Base-by-base conservation (phyloP, 2,329 filamentous ascomycete species). In the Paecilomyces dactylethromorphus region DNA sequence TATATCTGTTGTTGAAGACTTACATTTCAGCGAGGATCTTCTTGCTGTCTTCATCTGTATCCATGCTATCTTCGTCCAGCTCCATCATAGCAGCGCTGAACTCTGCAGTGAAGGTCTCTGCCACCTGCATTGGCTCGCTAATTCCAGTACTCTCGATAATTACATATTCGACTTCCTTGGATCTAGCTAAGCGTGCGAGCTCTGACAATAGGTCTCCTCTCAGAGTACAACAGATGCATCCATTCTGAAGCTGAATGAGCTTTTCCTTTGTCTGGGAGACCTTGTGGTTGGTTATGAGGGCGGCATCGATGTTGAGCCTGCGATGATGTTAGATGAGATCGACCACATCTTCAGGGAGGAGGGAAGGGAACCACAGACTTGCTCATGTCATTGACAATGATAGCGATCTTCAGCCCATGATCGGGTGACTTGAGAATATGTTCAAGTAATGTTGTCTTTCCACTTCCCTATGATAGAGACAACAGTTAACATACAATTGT, bases 201-300 rank as follows among this genome's bases (percentile, higher is more conserved):
- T 91, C 88, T 60, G 88, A 84, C 0, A 91, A 79, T 1, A 91
- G 73, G 58, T 91, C 88, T 0, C 87, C 87, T 3, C 88, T 84
- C 0, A 91, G 78, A 0, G 87, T 91, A 65, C 88, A 91, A 76
- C 88, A 91, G 65, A 91, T 91, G 63, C 88, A 91, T 10, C 88
- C 87, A 61, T 89, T 90, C 66, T 89, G 86, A 57, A 90, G 79
- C 10, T 86, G 82, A 15, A 89, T 84, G 32, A 89, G 78, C 62
- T 88, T 87, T 63, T 88, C 85, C 45, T 86, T 76, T 0, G 82
- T 83, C 62, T 83, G 81, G 2, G 81, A 82, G 35, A 87, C 72
- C 24, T 79, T 80, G 65, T 85, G 80, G 1, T 83, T 76, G 15
- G 81, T 81, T 52, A 88, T 83, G 0, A 87, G 74, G 4, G 84